Conservation (phyloP, 768 basidiomycete genomes). For the Pleurotus salmoneostramineus region DNA sequence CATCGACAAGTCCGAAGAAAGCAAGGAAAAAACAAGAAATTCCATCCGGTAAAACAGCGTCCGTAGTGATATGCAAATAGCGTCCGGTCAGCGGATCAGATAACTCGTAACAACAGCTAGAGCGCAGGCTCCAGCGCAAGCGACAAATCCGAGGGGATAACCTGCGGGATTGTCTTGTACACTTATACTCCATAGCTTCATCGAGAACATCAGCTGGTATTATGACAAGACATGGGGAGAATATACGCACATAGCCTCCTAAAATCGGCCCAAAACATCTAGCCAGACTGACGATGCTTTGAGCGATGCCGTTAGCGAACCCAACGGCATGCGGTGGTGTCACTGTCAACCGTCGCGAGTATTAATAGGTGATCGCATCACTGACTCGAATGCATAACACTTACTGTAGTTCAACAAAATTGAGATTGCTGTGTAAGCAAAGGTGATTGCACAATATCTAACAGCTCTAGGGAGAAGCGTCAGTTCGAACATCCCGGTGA, state of each 20-base stretch:
- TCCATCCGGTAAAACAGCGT: not conserved
- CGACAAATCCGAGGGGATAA: constrained; percentile 72
- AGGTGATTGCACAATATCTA: constrained; percentile 84
- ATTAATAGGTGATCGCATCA: not conserved
- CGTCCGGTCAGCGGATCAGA: constrained; percentile 53
- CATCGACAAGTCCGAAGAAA: not conserved
- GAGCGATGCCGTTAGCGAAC: constrained; percentile 92
- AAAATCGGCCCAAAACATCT: constrained; percentile 87
- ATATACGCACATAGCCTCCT: constrained; percentile 68
- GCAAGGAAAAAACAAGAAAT: constrained; percentile 6
- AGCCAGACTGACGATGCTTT: constrained; percentile 91
- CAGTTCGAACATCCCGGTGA: not conserved
- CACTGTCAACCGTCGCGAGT: constrained; percentile 45
- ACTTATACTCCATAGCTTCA: constrained; percentile 71
- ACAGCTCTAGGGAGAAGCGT: constrained; percentile 53
- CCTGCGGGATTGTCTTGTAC: constrained; percentile 65
- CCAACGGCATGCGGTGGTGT: constrained; percentile 87
- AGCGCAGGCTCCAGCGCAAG: constrained; percentile 57
- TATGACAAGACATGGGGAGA: not conserved
- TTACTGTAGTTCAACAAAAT: constrained; percentile 84
- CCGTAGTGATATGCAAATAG: not conserved
- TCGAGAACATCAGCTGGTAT: not conserved
- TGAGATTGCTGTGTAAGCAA: constrained; percentile 87
- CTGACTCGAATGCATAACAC: constrained; percentile 17
- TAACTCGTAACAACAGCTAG: constrained; percentile 68